These are phyloP conservation scores for Microbotryum scabiosae DNA, from an alignment of 1,284 basidiomycete genomes.

Conservation along the genomic window DNA sequence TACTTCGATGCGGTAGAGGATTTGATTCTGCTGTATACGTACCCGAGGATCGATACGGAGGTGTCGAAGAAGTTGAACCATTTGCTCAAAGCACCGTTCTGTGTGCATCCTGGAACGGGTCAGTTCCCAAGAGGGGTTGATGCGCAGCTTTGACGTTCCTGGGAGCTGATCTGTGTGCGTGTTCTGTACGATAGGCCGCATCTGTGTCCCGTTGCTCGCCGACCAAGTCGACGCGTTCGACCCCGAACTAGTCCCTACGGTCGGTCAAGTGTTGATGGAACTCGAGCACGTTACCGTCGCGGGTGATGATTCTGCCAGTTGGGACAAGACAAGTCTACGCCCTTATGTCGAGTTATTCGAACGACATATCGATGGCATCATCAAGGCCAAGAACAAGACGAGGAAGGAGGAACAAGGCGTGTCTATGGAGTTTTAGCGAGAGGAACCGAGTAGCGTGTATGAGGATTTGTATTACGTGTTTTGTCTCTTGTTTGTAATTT, in stretches of 20 bases:
- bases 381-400: slow-evolving; percentile 36
- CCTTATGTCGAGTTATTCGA: slow-evolving; percentile 88
- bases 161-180: background rate
- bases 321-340: slow-evolving; percentile 54
- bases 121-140: slow-evolving; percentile 10
- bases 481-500: background rate
- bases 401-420: slow-evolving; percentile 9
- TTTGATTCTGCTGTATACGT: slow-evolving; percentile 87
- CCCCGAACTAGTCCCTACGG: slow-evolving; percentile 76
- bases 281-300: slow-evolving; percentile 46
- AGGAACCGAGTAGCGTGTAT: background rate
- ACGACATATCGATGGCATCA: slow-evolving; percentile 51
- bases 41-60: slow-evolving; percentile 91
- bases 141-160: background rate
- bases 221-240: slow-evolving; percentile 70
- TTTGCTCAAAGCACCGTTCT: slow-evolving; percentile 95
- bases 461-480: background rate
- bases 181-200: slow-evolving; percentile 64
- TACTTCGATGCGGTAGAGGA: slow-evolving; percentile 59
- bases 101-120: slow-evolving; percentile 85
- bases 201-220: slow-evolving; percentile 81
- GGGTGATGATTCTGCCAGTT: slow-evolving; percentile 39
- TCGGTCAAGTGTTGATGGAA: slow-evolving; percentile 70
- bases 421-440: slow-evolving; percentile 20
- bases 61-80: slow-evolving; percentile 97